Conservation (phyloP, 331 rosid genomes). For the Pyracantha coccinea region DNA sequence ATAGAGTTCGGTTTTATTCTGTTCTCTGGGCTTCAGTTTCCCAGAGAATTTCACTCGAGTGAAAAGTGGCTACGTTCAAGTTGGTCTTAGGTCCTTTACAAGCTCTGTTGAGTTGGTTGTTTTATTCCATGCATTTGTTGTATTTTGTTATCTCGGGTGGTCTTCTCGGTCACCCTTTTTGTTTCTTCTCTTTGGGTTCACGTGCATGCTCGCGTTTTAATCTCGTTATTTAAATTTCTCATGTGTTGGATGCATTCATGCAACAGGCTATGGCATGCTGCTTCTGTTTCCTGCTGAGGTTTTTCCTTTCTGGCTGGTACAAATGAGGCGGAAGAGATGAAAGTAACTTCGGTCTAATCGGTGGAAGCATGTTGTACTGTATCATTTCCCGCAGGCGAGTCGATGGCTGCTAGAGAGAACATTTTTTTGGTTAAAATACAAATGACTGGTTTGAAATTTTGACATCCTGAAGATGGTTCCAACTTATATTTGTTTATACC, state of each 20-base stretch:
- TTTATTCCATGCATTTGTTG: background rate
- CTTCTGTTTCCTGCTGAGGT: conserved; percentile 82
- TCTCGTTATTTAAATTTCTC: background rate
- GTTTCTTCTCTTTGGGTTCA: background rate
- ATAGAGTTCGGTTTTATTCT: background rate
- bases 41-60: background rate
- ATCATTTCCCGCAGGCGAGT: background rate
- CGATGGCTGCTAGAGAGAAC: background rate
- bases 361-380: conserved; percentile 21
- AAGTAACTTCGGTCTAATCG: background rate
- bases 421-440: background rate
- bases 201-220: background rate
- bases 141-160: background rate
- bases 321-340: conserved; percentile 40
- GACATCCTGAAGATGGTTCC: conserved; percentile 1
- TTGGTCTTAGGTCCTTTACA: background rate
- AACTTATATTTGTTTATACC: background rate
- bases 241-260: background rate
- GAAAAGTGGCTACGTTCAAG: background rate
- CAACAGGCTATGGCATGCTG: conserved; percentile 70
- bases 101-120: background rate
- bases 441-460: background rate
- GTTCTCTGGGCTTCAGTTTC: background rate
- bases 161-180: background rate
- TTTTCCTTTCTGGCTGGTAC: conserved; percentile 93